Conservation (phyloP, 805 yeast species). For the Phaffomyces opuntiae region DNA sequence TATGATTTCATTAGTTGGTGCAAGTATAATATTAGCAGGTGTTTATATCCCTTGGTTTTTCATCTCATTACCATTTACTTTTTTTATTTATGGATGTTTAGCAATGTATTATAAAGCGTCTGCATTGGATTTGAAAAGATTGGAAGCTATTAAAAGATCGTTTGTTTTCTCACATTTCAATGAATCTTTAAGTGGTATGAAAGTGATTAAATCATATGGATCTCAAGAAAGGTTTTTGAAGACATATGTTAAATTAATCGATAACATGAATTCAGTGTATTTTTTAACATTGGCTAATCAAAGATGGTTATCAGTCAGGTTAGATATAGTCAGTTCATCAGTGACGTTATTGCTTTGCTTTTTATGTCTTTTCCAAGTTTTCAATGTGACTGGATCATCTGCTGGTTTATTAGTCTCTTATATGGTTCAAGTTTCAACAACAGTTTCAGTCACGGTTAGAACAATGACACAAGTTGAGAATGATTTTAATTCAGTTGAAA, state of each 20-base stretch:
- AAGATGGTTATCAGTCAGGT: slow-evolving; percentile 62
- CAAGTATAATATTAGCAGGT: slow-evolving; percentile 58
- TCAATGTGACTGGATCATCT: slow-evolving; percentile 52
- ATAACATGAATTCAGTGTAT: slow-evolving; percentile 63
- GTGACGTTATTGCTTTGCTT: slow-evolving; percentile 51
- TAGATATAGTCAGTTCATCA: slow-evolving; percentile 47
- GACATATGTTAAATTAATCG: slow-evolving; percentile 40
- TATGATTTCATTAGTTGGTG: slow-evolving; percentile 45
- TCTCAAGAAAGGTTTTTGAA: slow-evolving; percentile 38
- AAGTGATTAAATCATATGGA: slow-evolving; percentile 57
- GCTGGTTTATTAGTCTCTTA: slow-evolving; percentile 68
- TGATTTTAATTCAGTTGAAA: slow-evolving; percentile 55
- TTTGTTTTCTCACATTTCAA: slow-evolving; percentile 65
- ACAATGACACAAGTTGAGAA: slow-evolving; percentile 61
- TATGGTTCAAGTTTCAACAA: slow-evolving; percentile 46
- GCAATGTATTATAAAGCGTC: slow-evolving; percentile 60
- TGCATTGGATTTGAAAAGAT: slow-evolving; percentile 68
- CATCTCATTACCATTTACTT: slow-evolving; percentile 50
- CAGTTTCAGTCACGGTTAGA: slow-evolving; percentile 54
- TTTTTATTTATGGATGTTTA: slow-evolving; percentile 34
- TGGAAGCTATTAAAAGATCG: slow-evolving; percentile 68
- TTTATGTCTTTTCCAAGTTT: slow-evolving; percentile 55
- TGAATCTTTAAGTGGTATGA: slow-evolving; percentile 63
- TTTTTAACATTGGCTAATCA: slow-evolving; percentile 57
- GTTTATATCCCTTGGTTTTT: slow-evolving; percentile 76